phyloP scores from a whole-genome alignment of 2,329 filamentous ascomycete genomes.

The Allantophomopsis cytisporea region DNA sequence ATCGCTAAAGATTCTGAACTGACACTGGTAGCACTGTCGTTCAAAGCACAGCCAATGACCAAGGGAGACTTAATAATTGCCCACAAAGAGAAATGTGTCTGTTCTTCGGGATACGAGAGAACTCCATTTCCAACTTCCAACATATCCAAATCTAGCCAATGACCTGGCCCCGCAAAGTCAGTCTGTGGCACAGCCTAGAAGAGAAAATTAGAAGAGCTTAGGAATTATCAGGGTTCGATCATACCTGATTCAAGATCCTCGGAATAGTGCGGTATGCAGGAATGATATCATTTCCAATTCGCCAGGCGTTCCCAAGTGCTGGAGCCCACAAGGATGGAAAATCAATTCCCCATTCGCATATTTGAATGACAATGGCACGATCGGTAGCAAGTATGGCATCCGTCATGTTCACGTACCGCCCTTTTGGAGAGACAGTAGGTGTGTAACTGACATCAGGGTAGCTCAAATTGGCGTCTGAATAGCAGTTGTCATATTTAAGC shows the following conservation, averaged over 20 bases:
- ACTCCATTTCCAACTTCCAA: conserved; percentile 10
- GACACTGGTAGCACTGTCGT: conserved; percentile 2
- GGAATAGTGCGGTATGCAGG: conserved; percentile 11
- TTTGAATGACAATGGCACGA: conserved; percentile 17
- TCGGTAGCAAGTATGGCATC: conserved; percentile 16
- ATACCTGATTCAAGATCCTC: conserved; percentile 1
- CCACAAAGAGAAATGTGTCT: conserved; percentile 10
- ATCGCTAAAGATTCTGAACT: conserved; percentile 6
- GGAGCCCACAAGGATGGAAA: conserved; percentile 22
- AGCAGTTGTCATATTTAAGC: conserved; percentile 40
- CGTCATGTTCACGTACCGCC: conserved; percentile 17
- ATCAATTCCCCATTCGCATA: conserved; percentile 32
- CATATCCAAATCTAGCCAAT: conserved; percentile 12
- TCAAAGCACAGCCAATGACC: conserved; percentile 9
- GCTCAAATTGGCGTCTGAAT: conserved; percentile 31
- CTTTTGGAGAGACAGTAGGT: neutral
- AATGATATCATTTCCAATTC: conserved; percentile 22
- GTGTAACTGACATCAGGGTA: conserved; percentile 7
- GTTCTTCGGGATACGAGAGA: conserved; percentile 10
- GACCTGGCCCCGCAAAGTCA: conserved; percentile 9
- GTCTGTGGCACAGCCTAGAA: conserved; percentile 6
- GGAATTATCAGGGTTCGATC: conserved; percentile 5
- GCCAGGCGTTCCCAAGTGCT: conserved; percentile 22
- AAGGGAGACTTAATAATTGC: conserved; percentile 10
- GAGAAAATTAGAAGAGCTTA: conserved; percentile 8